Evolutionary conservation across 1,284 basidiomycete genomes (phyloP), one percentile per base, ranked within the genome.

Genomic region (Flammula alnicola): DNA sequence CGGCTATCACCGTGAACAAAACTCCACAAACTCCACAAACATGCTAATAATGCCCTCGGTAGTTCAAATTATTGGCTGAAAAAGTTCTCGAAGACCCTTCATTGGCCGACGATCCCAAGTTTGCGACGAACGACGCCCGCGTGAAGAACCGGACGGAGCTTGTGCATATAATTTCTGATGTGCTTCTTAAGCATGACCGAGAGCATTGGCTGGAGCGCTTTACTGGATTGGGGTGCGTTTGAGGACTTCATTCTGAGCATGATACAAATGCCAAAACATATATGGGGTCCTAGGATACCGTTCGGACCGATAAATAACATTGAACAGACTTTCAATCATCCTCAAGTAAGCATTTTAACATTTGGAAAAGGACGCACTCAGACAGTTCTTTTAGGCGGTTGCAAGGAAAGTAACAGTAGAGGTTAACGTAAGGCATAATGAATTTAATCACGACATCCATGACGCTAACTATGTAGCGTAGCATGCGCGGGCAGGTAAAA

Each of bases 301-400:
- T 92, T 92, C 67, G 92, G 91, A 12, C 93, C 93, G 11, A 96
- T 98, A 73, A 96, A 97, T 67, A 90, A 94, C 60, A 93, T 98
- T 55, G 67, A 78, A 41, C 86, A 95, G 64, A 95, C 95, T 1
- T 98, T 98, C 64, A 81, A 84, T 35, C 95, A 98, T 71, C 92
- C 93, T 2, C 95, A 98, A 71, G 91, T 84, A 48, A 56, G 63
- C n/a, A 27, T 47, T 30, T 42, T 22, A 37, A 19, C 32, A 23
- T 30, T 22, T 17, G n/a, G 19, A 31, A 19, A 19, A 9, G 11
- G 45, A 47, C 29, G 16, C 10, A 31, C 19, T 23, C 45, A 42
- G 40, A 51, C 16, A 30, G 31, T 44, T 17, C 17, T 40, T 55
- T 29, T 52, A 76, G 71, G 76, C 77, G 17, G 54, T 73, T 11